These are phyloP conservation scores for Rhynchosporium graminicola DNA, from an alignment of 2,329 filamentous ascomycete genomes.

Conservation along the genomic window DNA sequence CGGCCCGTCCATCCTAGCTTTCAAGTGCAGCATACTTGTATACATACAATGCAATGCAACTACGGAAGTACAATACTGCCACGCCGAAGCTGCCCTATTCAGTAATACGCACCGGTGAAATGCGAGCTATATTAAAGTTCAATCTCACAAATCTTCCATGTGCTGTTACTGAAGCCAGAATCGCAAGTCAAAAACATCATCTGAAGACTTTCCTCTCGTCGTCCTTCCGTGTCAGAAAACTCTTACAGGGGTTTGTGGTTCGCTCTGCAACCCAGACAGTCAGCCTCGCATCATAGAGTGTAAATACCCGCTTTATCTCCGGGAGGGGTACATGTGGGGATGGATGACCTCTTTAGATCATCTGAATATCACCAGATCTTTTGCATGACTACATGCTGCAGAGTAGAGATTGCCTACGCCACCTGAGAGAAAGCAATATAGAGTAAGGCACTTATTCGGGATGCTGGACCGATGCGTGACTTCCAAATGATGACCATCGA, in stretches of 20 bases:
- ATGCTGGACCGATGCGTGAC: neutral
- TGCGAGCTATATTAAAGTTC: too few species aligned
- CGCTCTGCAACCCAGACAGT: too few species aligned
- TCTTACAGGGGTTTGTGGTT: too few species aligned
- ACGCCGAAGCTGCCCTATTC: neutral
- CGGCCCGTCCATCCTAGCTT: conserved; percentile 17
- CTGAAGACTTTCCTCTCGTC: too few species aligned
- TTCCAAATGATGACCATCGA: neutral
- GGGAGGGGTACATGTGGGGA: neutral
- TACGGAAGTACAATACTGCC: neutral
- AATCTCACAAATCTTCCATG: too few species aligned
- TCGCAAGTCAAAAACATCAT: too few species aligned
- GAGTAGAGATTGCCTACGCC: too few species aligned
- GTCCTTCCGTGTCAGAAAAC: too few species aligned
- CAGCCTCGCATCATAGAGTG: neutral
- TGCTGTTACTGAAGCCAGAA: too few species aligned
- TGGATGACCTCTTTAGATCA: too few species aligned
- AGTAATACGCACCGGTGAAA: too few species aligned
- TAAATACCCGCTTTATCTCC: conserved; percentile 1
- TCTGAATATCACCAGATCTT: neutral
- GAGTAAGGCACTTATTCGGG: neutral
- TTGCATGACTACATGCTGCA: conserved; percentile 1
- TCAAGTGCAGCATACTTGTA: neutral
- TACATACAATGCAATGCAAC: too few species aligned
- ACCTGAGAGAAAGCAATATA: neutral